These are phyloP conservation scores for Neonectria punicea DNA, from an alignment of 2,329 filamentous ascomycete genomes.

Conservation along the genomic window DNA sequence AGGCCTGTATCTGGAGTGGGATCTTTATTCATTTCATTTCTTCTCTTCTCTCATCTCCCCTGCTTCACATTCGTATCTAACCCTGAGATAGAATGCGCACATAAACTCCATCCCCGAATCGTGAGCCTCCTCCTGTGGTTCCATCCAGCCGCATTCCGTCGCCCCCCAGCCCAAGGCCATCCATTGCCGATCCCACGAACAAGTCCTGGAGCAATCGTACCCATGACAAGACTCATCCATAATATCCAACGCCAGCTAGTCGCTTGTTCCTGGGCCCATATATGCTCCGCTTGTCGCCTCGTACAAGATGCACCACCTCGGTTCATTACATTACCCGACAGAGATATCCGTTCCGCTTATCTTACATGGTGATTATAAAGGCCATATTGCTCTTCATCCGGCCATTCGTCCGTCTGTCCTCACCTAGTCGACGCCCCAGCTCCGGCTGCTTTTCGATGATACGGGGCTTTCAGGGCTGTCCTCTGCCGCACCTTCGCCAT, in stretches of 20 bases:
- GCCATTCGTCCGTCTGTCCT: not conserved
- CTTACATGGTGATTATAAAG: slow-evolving; percentile 9
- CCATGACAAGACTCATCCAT: slow-evolving; percentile 27
- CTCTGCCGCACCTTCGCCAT: slow-evolving; percentile 6
- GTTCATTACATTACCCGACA: slow-evolving; percentile 10
- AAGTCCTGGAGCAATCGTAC: not conserved
- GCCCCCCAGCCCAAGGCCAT: not conserved
- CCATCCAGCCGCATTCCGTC: not conserved
- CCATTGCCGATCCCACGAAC: not conserved
- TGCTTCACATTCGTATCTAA: not conserved
- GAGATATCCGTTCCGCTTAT: not conserved
- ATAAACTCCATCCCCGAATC: not conserved
- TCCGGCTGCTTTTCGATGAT: slow-evolving; percentile 40
- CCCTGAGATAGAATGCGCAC: not conserved
- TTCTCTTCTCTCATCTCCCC: not conserved
- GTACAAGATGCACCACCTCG: slow-evolving; percentile 8
- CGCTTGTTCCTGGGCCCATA: slow-evolving; percentile 24
- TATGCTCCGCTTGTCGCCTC: slow-evolving; percentile 14
- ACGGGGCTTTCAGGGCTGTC: slow-evolving; percentile 29
- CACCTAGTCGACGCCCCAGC: slow-evolving; percentile 40
- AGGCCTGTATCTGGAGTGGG: not conserved
- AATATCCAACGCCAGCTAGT: slow-evolving; percentile 30
- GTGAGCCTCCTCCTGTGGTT: not conserved
- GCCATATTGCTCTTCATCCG: not conserved
- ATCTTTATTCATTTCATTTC: not conserved